A percentile compares a stretch with the other conserved stretches of the same genome.
phyloP scores from a whole-genome alignment of 257 asterid genomes.

The Solanum pennellii region DNA sequence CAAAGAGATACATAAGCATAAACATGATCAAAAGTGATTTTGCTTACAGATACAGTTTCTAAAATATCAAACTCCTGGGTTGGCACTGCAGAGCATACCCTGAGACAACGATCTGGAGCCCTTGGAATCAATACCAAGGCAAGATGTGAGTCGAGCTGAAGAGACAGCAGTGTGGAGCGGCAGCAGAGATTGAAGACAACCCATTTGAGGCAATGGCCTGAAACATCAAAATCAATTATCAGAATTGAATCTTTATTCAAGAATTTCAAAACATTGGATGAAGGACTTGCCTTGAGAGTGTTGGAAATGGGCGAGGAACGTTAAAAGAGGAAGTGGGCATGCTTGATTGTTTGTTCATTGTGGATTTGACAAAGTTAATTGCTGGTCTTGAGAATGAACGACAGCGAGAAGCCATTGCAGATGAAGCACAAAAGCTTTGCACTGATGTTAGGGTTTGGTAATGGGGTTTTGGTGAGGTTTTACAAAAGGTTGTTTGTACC shows the following conservation, averaged over 20 bases:
- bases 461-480: constrained; percentile 14
- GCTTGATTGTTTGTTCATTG: constrained; percentile 32
- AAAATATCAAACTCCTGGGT: constrained; percentile 93
- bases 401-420: constrained; percentile 54
- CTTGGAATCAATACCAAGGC: constrained; percentile 59
- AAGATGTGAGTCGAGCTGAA: constrained; percentile 76
- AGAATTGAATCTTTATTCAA: neutral
- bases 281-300: constrained; percentile 18
- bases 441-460: constrained; percentile 24
- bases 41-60: constrained; percentile 58
- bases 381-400: constrained; percentile 64
- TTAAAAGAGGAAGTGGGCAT: constrained; percentile 6
- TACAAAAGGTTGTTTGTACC: neutral
- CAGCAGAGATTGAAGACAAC: constrained; percentile 52
- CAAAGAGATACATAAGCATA: neutral
- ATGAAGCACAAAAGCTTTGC: neutral
- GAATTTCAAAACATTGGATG: neutral
- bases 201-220: constrained; percentile 47
- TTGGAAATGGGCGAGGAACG: constrained; percentile 9
- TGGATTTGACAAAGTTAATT: constrained; percentile 43
- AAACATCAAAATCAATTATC: neutral
- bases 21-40: neutral
- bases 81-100: constrained; percentile 99
- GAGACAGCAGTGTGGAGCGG: constrained; percentile 81
- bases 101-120: constrained; percentile 94